A percentile compares a stretch with the other conserved stretches of the same genome.
phyloP scores from a whole-genome alignment of 768 basidiomycete species.

The Calvatia gigantea region DNA sequence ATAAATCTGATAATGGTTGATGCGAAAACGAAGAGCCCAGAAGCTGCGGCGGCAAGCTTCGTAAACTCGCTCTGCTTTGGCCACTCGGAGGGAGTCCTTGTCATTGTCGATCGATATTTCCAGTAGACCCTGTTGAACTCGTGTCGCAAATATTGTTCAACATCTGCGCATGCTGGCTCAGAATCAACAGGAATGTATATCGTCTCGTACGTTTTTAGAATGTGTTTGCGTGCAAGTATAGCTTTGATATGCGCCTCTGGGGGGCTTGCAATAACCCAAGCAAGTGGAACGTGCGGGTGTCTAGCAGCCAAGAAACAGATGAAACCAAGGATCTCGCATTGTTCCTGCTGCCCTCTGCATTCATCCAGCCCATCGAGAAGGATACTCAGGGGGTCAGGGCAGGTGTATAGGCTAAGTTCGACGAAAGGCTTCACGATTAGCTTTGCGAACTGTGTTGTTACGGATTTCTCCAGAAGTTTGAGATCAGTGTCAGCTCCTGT shows the following conservation, averaged over 20 bases:
- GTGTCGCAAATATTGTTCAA: constrained; percentile 14
- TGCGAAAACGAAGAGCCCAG: constrained; percentile 23
- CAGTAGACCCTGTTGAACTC: constrained; percentile 11
- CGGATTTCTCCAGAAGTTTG: background rate
- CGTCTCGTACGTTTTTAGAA: background rate
- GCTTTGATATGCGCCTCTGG: constrained; percentile 20
- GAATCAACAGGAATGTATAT: constrained; percentile 8
- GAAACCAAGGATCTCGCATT: constrained; percentile 14
- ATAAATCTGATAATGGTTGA: constrained; percentile 20
- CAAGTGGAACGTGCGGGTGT: constrained; percentile 11
- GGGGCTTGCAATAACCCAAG: constrained; percentile 22
- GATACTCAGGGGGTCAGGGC: constrained; percentile 7
- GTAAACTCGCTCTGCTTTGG: constrained; percentile 12
- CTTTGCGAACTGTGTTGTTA: background rate
- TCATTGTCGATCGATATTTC: background rate
- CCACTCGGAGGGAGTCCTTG: constrained; percentile 11
- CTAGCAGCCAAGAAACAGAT: background rate
- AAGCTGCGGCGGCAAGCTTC: constrained; percentile 17
- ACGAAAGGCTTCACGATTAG: constrained; percentile 14
- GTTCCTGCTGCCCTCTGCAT: constrained; percentile 14
- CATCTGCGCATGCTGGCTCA: constrained; percentile 15
- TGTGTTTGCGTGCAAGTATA: background rate
- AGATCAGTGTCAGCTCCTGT: background rate
- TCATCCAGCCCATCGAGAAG: constrained; percentile 25
- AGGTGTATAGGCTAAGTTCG: background rate